These are phyloP conservation scores for Globisporangium rhizosaccharum DNA, from an alignment of 352 stramenopile genomes.

Conservation along the genomic window DNA sequence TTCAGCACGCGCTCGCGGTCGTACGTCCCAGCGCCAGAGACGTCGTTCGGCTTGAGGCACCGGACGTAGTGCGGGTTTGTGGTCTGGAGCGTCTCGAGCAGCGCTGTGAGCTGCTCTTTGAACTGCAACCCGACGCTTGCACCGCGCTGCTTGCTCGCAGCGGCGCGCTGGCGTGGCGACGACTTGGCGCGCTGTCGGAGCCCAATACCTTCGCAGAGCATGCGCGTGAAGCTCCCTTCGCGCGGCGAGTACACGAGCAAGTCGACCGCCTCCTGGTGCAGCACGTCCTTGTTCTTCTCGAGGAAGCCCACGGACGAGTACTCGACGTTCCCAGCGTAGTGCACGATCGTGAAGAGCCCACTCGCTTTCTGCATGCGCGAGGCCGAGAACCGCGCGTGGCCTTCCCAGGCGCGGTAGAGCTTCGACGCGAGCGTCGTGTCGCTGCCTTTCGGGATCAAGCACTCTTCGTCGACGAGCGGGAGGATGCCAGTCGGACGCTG, in stretches of 20 bases:
- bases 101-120: constrained; percentile 71
- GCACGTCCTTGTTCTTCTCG: constrained; percentile 85
- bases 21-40: constrained; percentile 50
- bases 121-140: constrained; percentile 85
- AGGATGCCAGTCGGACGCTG: constrained; percentile 80
- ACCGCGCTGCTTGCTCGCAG: constrained; percentile 57
- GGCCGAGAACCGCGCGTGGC: constrained; percentile 57
- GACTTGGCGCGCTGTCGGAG: constrained; percentile 44
- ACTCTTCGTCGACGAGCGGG: constrained; percentile 87
- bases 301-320: constrained; percentile 73
- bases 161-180: constrained; percentile 48
- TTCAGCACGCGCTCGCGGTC: constrained; percentile 70
- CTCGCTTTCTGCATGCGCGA: constrained; percentile 75
- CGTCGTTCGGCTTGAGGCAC: constrained; percentile 88
- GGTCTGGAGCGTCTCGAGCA: constrained; percentile 65
- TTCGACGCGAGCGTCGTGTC: constrained; percentile 81
- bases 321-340: constrained; percentile 81
- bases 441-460: constrained; percentile 77
- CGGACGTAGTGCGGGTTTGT: constrained; percentile 87
- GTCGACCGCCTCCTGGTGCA: constrained; percentile 80
- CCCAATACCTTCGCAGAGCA: constrained; percentile 59
- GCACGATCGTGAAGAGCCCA: constrained; percentile 68
- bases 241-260: constrained; percentile 66
- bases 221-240: constrained; percentile 70
- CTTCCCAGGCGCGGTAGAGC: constrained; percentile 63